Evolutionary conservation across 371 early-diverging fungal species (phyloP), one percentile per base, ranked within the genome.

Genomic region (Encephalitozoon cuniculi): DNA sequence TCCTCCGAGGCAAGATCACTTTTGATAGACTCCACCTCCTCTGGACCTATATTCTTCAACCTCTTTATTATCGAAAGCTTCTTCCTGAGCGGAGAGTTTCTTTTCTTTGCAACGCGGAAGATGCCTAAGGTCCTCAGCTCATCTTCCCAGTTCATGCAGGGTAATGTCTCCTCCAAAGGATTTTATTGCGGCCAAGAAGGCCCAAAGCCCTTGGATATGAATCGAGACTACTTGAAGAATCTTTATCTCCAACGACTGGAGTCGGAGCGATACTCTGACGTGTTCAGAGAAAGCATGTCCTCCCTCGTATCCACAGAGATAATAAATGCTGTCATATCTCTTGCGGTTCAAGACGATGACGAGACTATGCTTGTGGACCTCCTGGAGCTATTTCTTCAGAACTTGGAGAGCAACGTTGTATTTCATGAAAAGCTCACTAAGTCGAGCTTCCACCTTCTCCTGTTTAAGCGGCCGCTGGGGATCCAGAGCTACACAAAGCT

Each of bases 61-160:
- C 43, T 59, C 21, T 79, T 79, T 12, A 79, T 67, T 15, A 74
- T 78, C n/a, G 23, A 32, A 21, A 69, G 53, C 75, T 79, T 79
- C 44, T 75, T 79, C 34, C 66, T 74, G 15, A 79, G 54, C 15
- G 49, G 28, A 2, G 75, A 74, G 52, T 70, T 79, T 21, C 51
- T 23, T n/a, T 34, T 59, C 39, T 41, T 43, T 39, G 4, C 30
- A 28, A 39, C 12, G 4, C 34, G 43, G 4, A 43, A 25, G 11
- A 53, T n/a, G n/a, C 49, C 32, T 28, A 78, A 43, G 26, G 21
- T 21, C 63, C 7, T 21, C 5, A 73, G 41, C 40, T 78, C 74
- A 52, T 41, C 52, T 23, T 46, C 18, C 78, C 73, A 78, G 1
- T 54, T 30, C 65, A 74, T 64, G n/a, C 25, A 28, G 21, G 30